A percentile compares a stretch with the other conserved stretches of the same genome.
Evolutionary conservation across 208 protist species (phyloP).

Genomic region (Entamoeba histolytica): DNA sequence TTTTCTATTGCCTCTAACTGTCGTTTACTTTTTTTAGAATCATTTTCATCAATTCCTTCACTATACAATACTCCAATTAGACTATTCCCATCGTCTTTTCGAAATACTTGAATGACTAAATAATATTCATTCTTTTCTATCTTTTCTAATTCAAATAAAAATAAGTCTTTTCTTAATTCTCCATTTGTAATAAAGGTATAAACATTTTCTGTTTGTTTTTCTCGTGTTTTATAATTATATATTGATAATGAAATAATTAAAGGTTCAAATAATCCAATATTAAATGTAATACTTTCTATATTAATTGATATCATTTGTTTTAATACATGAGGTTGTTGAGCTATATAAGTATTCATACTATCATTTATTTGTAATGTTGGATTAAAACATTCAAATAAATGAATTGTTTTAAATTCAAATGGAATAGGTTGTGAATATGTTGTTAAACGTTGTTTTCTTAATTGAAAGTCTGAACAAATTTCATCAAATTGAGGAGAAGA

Average conservation of each 20-base stretch:
- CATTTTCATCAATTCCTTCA: not conserved
- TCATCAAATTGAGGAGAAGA: not conserved
- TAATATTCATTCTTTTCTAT: not conserved
- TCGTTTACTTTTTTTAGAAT: not conserved
- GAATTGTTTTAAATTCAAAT: not conserved
- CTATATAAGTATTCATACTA: not conserved
- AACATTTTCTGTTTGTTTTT: not conserved
- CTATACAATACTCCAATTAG: not conserved
- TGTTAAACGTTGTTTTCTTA: not conserved
- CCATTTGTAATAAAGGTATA: not conserved
- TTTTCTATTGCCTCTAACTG: not conserved
- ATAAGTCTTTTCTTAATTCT: not conserved
- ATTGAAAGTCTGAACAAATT: not conserved
- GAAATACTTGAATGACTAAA: not conserved
- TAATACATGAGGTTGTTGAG: not conserved
- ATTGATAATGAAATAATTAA: not conserved
- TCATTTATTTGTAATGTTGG: not conserved
- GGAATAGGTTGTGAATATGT: not conserved
- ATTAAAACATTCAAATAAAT: not conserved
- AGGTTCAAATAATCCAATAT: not conserved
- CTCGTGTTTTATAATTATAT: not conserved
- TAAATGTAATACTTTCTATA: not conserved
- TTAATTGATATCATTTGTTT: not conserved
- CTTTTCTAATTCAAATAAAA: not conserved
- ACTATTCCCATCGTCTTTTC: not conserved